Conservation (phyloP, 2,329 filamentous ascomycete genomes). For the Fusarium oxysporum region DNA sequence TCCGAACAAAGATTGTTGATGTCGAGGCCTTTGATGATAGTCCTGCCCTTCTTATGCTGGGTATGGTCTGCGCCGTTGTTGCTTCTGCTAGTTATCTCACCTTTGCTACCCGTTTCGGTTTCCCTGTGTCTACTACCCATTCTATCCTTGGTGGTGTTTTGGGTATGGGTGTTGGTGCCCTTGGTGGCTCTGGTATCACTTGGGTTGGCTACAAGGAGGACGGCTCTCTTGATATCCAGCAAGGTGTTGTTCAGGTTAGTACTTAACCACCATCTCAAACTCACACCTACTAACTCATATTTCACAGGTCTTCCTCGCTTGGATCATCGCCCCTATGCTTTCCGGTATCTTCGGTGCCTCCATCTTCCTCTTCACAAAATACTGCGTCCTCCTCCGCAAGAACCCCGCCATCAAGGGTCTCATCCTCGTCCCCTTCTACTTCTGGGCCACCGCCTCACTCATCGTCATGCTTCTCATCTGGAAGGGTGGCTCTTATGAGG, state of each 20-base stretch:
- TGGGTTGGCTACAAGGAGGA: constrained; percentile 62
- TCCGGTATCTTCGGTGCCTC: constrained; percentile 64
- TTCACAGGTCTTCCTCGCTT: constrained; percentile 68
- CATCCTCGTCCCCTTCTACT: constrained; percentile 66
- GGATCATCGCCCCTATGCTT: constrained; percentile 69
- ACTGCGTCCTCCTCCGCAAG: constrained; percentile 63
- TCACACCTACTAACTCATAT: constrained; percentile 28
- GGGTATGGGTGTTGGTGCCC: constrained; percentile 67
- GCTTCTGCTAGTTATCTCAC: constrained; percentile 68
- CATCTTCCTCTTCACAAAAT: constrained; percentile 69
- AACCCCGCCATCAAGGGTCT: constrained; percentile 67
- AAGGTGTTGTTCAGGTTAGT: constrained; percentile 64
- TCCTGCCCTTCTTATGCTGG: constrained; percentile 67
- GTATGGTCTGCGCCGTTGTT: constrained; percentile 67
- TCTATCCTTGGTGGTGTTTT: constrained; percentile 70
- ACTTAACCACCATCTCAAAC: background rate
- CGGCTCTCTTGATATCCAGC: constrained; percentile 52
- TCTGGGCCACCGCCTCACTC: constrained; percentile 65
- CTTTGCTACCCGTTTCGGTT: constrained; percentile 63
- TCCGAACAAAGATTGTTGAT: constrained; percentile 69
- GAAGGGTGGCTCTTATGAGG: constrained; percentile 60
- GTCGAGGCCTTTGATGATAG: constrained; percentile 58
- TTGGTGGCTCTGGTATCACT: constrained; percentile 63
- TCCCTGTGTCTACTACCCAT: constrained; percentile 72
- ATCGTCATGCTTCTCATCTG: constrained; percentile 71